A percentile compares a stretch with the other conserved stretches of the same genome.
Evolutionary conservation across 225 moss, liverwort and hornwort genomes (phyloP).

Genomic region (Marchantia paleacea): DNA sequence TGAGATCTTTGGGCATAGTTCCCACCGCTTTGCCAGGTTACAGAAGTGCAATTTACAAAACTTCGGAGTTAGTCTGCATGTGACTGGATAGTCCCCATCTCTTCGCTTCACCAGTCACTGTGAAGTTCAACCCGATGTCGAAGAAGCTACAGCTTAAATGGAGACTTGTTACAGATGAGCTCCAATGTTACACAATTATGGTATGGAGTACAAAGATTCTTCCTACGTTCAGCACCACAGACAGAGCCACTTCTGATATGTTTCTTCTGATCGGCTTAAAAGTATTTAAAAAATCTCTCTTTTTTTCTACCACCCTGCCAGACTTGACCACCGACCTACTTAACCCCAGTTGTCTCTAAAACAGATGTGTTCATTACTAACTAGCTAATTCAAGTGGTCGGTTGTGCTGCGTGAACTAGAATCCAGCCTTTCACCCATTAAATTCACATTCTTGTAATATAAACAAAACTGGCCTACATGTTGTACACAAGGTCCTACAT

Average conservation of each 20-base stretch:
- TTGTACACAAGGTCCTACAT: constrained; percentile 54
- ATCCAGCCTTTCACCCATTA: constrained; percentile 16
- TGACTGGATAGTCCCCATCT: not conserved
- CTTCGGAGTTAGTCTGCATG: not conserved
- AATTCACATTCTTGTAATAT: constrained; percentile 38
- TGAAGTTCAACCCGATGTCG: not conserved
- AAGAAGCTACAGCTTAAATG: not conserved
- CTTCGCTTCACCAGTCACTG: not conserved
- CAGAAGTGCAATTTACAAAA: constrained; percentile 14
- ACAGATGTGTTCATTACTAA: constrained; percentile 10
- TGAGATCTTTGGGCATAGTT: not conserved
- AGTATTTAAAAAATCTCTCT: not conserved
- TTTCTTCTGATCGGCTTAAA: constrained; percentile 12
- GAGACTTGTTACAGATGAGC: not conserved
- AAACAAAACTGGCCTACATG: constrained; percentile 64
- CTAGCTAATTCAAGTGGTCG: constrained; percentile 13
- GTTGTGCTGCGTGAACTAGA: constrained; percentile 16
- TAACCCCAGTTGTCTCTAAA: not conserved
- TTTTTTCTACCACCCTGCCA: constrained; percentile 8
- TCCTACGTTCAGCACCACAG: constrained; percentile 21
- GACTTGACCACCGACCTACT: constrained; percentile 16
- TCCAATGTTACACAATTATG: constrained; percentile 11
- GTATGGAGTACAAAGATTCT: constrained; percentile 17
- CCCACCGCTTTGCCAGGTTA: constrained; percentile 2
- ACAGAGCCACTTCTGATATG: not conserved